Base-by-base conservation (phyloP, 225 moss, liverwort and hornwort species). In the Polytrichum formosum region DNA sequence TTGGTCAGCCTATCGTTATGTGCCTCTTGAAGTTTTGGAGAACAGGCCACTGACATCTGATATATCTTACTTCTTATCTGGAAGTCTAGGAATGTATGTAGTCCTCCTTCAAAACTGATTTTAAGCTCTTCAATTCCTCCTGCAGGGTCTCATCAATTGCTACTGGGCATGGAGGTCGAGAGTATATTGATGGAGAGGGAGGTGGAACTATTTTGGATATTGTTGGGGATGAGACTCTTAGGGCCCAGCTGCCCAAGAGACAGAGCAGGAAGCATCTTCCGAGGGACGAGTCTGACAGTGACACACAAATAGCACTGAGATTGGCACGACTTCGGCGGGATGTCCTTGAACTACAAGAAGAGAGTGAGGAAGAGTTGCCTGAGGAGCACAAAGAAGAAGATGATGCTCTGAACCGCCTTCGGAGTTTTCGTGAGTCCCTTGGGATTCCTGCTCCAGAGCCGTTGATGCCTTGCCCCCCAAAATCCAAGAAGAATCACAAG, bases 361-460 rank as follows among this genome's bases (percentile, higher is more conserved):
- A 61, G 61, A 70, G 70, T 26, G 70, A 70, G 23, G 70, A 70
- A 61, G 70, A 70, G 46, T 17, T 61, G 23, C 70, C 27, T 16
- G 70, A 70, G 35, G 70, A 70, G 21, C 70, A 70, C 60, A 70
- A 61, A 35, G 70, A 70, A 61, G 70, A 70, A 28, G 70, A 70
- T 61, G 70, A 70, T 70, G 61, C 70, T 27, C 61, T 70, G 61
- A 30, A 37, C 10, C 70, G 70, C 19, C 70, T 70, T 21, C 59
- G 70, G 17, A 70, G 61, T 37, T 70, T 70, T 21, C 59, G 70
- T 13, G 70, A 70, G 25, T 70, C 70, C 22, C 70, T 70, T 61
- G 70, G 70, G 21, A 70, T 70, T 23, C 70, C 70, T 7, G 70
- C 35, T 7, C 60, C 70, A 22, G 70, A 61, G 31, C 70, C 70